Percentiles rank a stretch among this genome's conserved stretches.
These are phyloP conservation scores for Suillus lakei DNA, from an alignment of 768 basidiomycete species.

Conservation along the genomic window DNA sequence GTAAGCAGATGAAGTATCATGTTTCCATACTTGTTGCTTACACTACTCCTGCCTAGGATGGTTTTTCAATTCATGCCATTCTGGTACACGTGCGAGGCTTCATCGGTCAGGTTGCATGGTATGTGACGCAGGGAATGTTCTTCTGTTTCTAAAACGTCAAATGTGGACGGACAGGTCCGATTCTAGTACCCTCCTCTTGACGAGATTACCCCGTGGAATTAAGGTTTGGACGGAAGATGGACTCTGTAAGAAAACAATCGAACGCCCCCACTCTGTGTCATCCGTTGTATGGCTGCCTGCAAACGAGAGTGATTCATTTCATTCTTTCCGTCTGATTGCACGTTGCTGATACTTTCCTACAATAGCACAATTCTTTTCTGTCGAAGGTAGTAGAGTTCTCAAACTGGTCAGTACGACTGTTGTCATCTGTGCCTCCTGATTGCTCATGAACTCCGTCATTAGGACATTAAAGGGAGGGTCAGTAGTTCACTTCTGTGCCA, in stretches of 20 bases:
- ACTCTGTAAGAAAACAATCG: slow-evolving; percentile 54
- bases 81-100: slow-evolving; percentile 58
- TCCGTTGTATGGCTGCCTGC: slow-evolving; percentile 57
- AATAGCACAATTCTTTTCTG: slow-evolving; percentile 51
- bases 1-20: slow-evolving; percentile 32
- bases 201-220: slow-evolving; percentile 51
- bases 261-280: slow-evolving; percentile 48
- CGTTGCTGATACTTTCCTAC: slow-evolving; percentile 13
- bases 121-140: slow-evolving; percentile 1
- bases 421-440: slow-evolving; percentile 11
- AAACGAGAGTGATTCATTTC: slow-evolving; percentile 44
- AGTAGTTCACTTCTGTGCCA: not conserved
- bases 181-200: slow-evolving; percentile 46
- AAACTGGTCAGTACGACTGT: slow-evolving; percentile 43
- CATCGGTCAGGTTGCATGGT: slow-evolving; percentile 61
- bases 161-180: slow-evolving; percentile 45
- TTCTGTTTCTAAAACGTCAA: slow-evolving; percentile 11
- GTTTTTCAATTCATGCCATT: slow-evolving; percentile 47
- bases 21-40: slow-evolving; percentile 16
- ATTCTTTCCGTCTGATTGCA: slow-evolving; percentile 8
- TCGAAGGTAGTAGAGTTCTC: slow-evolving; percentile 52
- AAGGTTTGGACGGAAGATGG: slow-evolving; percentile 64
- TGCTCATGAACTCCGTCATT: slow-evolving; percentile 18
- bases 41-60: slow-evolving; percentile 39
- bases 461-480: slow-evolving; percentile 53